These are phyloP conservation scores for Monilinia vaccinii-corymbosi DNA, from an alignment of 2,329 filamentous ascomycete genomes.

Conservation along the genomic window DNA sequence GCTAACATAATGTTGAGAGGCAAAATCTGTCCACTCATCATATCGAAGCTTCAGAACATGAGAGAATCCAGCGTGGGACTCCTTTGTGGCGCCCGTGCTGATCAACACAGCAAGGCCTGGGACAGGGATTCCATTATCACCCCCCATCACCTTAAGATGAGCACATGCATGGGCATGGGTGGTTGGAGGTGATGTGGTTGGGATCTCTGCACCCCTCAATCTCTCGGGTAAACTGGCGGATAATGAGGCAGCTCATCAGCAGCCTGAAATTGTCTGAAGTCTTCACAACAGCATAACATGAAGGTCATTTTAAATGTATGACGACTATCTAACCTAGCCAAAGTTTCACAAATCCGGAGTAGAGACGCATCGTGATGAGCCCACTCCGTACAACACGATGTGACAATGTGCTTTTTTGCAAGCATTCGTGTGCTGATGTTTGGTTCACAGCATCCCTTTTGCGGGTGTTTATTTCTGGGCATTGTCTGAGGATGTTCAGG, in stretches of 20 bases:
- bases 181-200: slow-evolving; percentile 8
- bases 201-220: slow-evolving; percentile 11
- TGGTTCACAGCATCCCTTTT: slow-evolving; percentile 7
- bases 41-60: slow-evolving; percentile 1
- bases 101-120: slow-evolving; percentile 7
- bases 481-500: slow-evolving; percentile 8
- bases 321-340: slow-evolving; percentile 5
- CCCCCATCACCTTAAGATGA: slow-evolving; percentile 12
- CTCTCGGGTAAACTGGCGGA: slow-evolving; percentile 12
- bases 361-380: slow-evolving; percentile 1
- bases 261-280: slow-evolving; percentile 5
- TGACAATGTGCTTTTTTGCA: neutral
- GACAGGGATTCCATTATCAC: slow-evolving; percentile 7
- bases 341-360: slow-evolving; percentile 6
- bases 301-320: neutral
- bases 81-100: slow-evolving; percentile 11
- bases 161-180: slow-evolving; percentile 11
- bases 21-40: slow-evolving; percentile 3
- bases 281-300: neutral
- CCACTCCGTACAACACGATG: neutral
- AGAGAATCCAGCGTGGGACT: slow-evolving; percentile 8
- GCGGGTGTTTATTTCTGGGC: slow-evolving; percentile 4
- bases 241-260: slow-evolving; percentile 9
- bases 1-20: slow-evolving; percentile 1
- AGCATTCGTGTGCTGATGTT: neutral